A percentile compares a stretch with the other conserved stretches of the same genome.
Evolutionary conservation across 73 alveolate genomes (phyloP).

Genomic region (Tetrahymena malaccensis): DNA sequence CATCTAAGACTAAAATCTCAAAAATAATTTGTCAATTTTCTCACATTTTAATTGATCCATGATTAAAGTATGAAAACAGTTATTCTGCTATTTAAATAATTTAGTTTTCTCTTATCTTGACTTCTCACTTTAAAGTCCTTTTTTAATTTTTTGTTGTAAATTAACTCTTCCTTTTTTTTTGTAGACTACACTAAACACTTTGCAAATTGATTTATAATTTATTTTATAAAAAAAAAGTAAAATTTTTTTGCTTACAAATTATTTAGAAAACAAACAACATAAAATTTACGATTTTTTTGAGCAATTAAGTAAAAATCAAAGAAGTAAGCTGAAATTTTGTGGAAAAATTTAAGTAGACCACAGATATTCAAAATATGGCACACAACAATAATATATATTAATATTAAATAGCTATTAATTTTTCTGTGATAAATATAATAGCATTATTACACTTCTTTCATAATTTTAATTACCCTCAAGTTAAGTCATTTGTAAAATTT

Average conservation of each 20-base stretch:
- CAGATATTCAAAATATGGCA: not conserved
- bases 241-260: not conserved
- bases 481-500: not conserved
- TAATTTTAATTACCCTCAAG: not conserved
- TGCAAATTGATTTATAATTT: not conserved
- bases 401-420: too few species aligned
- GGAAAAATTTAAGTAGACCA: not conserved
- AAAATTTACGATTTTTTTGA: too few species aligned
- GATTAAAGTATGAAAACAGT: not conserved
- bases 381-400: too few species aligned
- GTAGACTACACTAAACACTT: not conserved
- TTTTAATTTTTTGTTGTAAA: too few species aligned
- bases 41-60: not conserved
- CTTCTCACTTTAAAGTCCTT: not conserved
- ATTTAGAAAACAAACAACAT: not conserved
- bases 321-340: not conserved
- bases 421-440: not conserved
- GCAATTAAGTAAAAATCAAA: not conserved
- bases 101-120: not conserved
- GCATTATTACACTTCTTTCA: not conserved
- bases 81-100: not conserved
- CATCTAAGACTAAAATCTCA: not conserved
- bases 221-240: too few species aligned
- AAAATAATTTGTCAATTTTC: not conserved
- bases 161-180: not conserved